Evolutionary conservation across 208 protist genomes (phyloP).

Genomic region (Leishmania arabica): DNA sequence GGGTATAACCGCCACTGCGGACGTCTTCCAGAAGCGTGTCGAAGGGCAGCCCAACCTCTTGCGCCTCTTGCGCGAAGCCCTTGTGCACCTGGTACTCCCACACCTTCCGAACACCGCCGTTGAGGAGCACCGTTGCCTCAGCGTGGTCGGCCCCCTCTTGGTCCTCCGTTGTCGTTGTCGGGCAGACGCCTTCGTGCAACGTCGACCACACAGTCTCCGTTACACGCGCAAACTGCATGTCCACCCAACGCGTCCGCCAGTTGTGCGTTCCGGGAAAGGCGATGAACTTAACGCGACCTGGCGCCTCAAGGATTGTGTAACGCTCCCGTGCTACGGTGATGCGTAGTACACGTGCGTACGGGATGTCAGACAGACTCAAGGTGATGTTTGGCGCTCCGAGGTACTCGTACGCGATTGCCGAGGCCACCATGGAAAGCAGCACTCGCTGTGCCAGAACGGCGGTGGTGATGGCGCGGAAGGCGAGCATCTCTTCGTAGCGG

Average conservation of each 20-base stretch:
- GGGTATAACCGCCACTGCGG: conserved; percentile 49
- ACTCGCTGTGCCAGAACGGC: conserved; percentile 44
- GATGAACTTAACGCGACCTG: conserved; percentile 73
- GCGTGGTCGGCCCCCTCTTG: background rate
- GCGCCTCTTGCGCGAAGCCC: conserved; percentile 69
- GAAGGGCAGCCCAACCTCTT: conserved; percentile 49
- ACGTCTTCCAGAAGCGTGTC: conserved; percentile 55
- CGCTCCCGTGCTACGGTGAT: conserved; percentile 37
- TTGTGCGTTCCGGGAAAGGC: conserved; percentile 85
- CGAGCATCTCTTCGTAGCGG: conserved; percentile 48
- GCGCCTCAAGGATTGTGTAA: conserved; percentile 73
- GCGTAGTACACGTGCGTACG: conserved; percentile 66
- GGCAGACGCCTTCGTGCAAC: conserved; percentile 43
- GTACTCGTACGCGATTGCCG: conserved; percentile 76
- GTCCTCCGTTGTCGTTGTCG: background rate
- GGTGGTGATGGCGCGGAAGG: conserved; percentile 42
- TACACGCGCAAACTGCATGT: conserved; percentile 44
- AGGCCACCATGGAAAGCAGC: conserved; percentile 56
- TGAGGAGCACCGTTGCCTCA: conserved; percentile 13
- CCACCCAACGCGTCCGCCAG: conserved; percentile 61
- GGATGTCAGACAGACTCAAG: conserved; percentile 64
- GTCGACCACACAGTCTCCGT: conserved; percentile 35
- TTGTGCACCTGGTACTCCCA: conserved; percentile 66
- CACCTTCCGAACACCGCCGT: conserved; percentile 47
- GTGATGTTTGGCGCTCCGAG: conserved; percentile 53